Evolutionary conservation across 768 basidiomycete genomes (phyloP).

Genomic region (Lentinula edodes): DNA sequence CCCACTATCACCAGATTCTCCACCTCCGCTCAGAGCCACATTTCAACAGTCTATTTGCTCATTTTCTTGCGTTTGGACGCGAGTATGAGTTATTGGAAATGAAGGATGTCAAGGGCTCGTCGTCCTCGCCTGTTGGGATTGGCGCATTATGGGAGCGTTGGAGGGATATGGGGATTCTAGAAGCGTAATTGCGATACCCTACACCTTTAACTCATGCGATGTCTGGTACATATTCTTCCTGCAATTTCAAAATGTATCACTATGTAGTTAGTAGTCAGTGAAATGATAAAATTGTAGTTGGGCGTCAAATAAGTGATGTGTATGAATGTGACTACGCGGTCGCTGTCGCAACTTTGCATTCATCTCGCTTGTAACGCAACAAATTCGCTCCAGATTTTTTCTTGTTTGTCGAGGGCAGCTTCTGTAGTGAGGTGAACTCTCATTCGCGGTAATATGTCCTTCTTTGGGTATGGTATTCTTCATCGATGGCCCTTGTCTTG

Average conservation of each 20-base stretch:
- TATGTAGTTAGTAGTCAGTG: background rate
- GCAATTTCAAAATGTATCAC: background rate
- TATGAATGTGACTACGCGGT: constrained; percentile 1
- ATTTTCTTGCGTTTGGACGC: constrained; percentile 93
- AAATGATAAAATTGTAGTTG: background rate
- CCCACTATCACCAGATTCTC: constrained; percentile 87
- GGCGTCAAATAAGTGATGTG: background rate
- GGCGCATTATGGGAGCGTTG: constrained; percentile 85
- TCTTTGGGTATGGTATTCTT: constrained; percentile 24
- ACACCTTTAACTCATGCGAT: too few species aligned
- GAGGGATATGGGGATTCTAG: constrained; percentile 83
- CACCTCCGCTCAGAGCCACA: constrained; percentile 94
- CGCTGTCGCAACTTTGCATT: background rate
- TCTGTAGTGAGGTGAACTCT: background rate
- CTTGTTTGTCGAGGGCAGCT: background rate
- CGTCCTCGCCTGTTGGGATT: constrained; percentile 61
- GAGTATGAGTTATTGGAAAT: constrained; percentile 91
- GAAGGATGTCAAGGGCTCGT: constrained; percentile 79
- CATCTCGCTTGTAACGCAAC: background rate
- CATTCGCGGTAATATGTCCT: constrained; percentile 21
- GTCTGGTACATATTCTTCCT: background rate
- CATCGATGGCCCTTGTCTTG: background rate
- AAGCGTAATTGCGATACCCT: constrained; percentile 25
- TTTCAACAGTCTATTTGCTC: constrained; percentile 96
- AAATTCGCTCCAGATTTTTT: background rate